Evolutionary conservation across 2,329 filamentous ascomycete genomes (phyloP), one percentile per base, ranked within the genome.

Genomic region (Aspergillus quadricinctus): DNA sequence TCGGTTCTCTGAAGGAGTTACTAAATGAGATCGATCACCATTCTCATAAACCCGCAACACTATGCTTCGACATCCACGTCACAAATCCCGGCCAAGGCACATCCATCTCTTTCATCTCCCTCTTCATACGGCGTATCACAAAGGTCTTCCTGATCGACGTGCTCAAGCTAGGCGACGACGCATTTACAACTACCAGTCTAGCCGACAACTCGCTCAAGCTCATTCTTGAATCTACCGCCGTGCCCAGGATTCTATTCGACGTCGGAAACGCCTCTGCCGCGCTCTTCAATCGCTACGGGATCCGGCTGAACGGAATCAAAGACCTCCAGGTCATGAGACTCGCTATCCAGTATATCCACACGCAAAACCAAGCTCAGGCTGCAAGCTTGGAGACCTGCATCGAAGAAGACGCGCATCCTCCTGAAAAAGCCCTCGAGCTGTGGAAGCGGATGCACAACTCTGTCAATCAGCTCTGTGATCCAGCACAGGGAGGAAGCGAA

Each of bases 311-410:
- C 0, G 77, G 80, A 0, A 64, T 85, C 9, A 58, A 77, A 2
- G 82, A 86, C 60, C 53, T 86, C 0, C 82, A 87, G 63, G 71
- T 86, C 0, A 80, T 86, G 76, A 81, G 86, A 63, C 61, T 79
- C 3, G 81, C 76, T 0, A 64, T 65, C 0, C 66, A 77, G n/a
- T n/a, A 7, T 40, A 19, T 1, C 37, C 14, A 2, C 31, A 14
- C 31, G 14, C 40, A 0, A 70, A 58, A 40, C 53, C 52, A 17
- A 67, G 54, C 48, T 49, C 53, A 17, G 67, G 54, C 48, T 48
- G 79, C 1, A 60, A 55, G 77, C 1, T 65, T 81, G 1, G 65
- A 61, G 1, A 74, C 67, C 50, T 80, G 77, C 59, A 70, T 79
- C 25, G 64, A 72, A 29, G 28, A 55, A 1, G 67, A 76, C 28